Conservation (phyloP, 2,329 filamentous ascomycete species). For the Aspergillus vadensis region DNA sequence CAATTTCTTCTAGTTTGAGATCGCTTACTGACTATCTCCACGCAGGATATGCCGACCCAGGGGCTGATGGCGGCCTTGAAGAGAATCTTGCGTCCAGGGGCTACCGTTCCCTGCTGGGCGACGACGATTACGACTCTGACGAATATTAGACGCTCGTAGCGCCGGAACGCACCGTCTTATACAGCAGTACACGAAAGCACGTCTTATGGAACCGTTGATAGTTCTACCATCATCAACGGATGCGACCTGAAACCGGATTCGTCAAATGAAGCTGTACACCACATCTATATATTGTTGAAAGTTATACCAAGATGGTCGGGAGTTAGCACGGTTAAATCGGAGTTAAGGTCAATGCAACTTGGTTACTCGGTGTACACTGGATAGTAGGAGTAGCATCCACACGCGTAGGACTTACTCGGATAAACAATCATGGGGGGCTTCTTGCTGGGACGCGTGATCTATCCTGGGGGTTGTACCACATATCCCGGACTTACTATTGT, state of each 20-base stretch:
- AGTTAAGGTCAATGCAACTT: not conserved
- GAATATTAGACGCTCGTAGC: slow-evolving; percentile 49
- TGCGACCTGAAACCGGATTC: not conserved
- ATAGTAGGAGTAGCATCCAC: not conserved
- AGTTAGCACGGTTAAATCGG: not conserved
- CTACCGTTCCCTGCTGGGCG: slow-evolving; percentile 74
- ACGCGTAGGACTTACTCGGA: not conserved
- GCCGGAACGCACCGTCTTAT: slow-evolving; percentile 1
- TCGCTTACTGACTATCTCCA: not conserved
- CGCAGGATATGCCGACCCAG: slow-evolving; percentile 77
- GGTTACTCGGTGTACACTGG: not conserved
- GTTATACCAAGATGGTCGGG: slow-evolving; percentile 3
- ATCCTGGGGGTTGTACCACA: not conserved
- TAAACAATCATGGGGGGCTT: not conserved
- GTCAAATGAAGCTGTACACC: not conserved
- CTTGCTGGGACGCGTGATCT: not conserved
- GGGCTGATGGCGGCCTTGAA: slow-evolving; percentile 83
- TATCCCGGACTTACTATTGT: not conserved
- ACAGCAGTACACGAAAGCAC: not conserved
- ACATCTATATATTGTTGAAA: not conserved
- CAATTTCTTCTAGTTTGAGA: too few species aligned
- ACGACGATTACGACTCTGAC: slow-evolving; percentile 75
- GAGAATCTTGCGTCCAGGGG: slow-evolving; percentile 80
- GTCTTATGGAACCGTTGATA: not conserved
- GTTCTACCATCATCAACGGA: not conserved